These are phyloP conservation scores for Eucalyptus sideroxylon DNA, from an alignment of 345 rosid species.

Conservation along the genomic window DNA sequence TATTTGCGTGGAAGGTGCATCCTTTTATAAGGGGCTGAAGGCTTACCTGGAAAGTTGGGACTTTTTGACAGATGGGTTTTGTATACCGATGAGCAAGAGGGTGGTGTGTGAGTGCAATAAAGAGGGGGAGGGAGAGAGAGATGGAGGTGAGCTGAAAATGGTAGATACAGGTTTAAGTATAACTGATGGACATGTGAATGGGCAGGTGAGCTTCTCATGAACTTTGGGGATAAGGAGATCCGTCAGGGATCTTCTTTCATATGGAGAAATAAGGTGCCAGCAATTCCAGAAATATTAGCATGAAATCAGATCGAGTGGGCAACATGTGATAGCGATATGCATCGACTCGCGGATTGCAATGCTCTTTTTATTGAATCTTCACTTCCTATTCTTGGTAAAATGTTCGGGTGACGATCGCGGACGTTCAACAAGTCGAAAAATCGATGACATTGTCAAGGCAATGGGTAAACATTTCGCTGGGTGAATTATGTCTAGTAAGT, in stretches of 20 bases:
- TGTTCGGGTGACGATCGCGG: neutral
- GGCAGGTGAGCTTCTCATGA: constrained; percentile 23
- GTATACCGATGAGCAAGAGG: constrained; percentile 8
- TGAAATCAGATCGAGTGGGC: neutral
- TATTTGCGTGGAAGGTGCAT: neutral
- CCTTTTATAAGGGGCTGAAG: neutral
- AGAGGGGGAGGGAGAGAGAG: neutral
- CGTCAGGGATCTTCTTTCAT: neutral
- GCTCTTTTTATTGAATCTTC: neutral
- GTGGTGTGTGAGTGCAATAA: constrained; percentile 22
- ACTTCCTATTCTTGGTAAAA: neutral
- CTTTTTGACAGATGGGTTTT: neutral
- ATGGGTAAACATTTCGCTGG: neutral
- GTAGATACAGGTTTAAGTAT: neutral
- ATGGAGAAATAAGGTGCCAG: neutral
- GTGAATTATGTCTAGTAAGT: neutral
- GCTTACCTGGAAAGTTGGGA: neutral
- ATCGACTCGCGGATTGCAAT: neutral
- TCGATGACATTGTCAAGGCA: neutral
- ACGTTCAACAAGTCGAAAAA: neutral
- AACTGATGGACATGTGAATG: constrained; percentile 22
- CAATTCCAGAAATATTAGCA: neutral
- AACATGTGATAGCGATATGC: neutral
- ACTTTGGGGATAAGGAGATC: neutral
- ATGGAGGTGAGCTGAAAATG: neutral